Percentiles rank a stretch among this genome's conserved stretches.
These are phyloP conservation scores for Westerdykella sp. DNA, from an alignment of 2,329 filamentous ascomycete genomes.

Conservation along the genomic window DNA sequence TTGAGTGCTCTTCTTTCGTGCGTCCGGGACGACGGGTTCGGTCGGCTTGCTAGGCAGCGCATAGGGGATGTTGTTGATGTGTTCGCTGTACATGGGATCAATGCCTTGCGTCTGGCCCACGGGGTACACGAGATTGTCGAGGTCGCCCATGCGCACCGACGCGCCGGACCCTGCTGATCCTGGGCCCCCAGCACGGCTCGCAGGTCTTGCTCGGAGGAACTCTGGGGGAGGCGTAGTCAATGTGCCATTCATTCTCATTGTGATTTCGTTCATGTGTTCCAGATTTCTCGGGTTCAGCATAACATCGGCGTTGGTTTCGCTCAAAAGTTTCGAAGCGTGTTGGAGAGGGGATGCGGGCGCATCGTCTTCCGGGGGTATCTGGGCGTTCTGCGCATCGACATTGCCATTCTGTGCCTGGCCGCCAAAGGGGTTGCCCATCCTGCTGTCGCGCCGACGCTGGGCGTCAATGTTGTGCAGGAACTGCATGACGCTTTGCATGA, in stretches of 20 bases:
- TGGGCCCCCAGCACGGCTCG: slow-evolving; percentile 39
- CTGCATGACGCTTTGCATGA: slow-evolving; percentile 65
- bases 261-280: slow-evolving; percentile 58
- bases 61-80: slow-evolving; percentile 92
- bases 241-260: slow-evolving; percentile 50
- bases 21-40: slow-evolving; percentile 46
- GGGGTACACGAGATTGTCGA: slow-evolving; percentile 76
- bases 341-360: slow-evolving; percentile 62
- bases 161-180: slow-evolving; percentile 47
- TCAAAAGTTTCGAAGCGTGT: slow-evolving; percentile 60
- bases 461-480: slow-evolving; percentile 60
- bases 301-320: slow-evolving; percentile 59
- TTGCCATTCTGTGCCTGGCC: slow-evolving; percentile 39
- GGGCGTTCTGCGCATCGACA: slow-evolving; percentile 40
- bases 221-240: slow-evolving; percentile 54
- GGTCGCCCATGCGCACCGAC: slow-evolving; percentile 51
- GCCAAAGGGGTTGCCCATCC: slow-evolving; percentile 40
- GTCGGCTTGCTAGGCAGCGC: slow-evolving; percentile 60
- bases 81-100: slow-evolving; percentile 88
- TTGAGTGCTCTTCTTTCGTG: slow-evolving; percentile 55
- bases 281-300: slow-evolving; percentile 59
- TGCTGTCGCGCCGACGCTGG: slow-evolving; percentile 57
- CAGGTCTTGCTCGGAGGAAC: slow-evolving; percentile 42
- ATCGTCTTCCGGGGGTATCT: slow-evolving; percentile 50
- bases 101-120: slow-evolving; percentile 88